A percentile compares a stretch with the other conserved stretches of the same genome.
Conservation (phyloP, 2,329 filamentous ascomycete genomes). For the Plectosphaerella plurivora region DNA sequence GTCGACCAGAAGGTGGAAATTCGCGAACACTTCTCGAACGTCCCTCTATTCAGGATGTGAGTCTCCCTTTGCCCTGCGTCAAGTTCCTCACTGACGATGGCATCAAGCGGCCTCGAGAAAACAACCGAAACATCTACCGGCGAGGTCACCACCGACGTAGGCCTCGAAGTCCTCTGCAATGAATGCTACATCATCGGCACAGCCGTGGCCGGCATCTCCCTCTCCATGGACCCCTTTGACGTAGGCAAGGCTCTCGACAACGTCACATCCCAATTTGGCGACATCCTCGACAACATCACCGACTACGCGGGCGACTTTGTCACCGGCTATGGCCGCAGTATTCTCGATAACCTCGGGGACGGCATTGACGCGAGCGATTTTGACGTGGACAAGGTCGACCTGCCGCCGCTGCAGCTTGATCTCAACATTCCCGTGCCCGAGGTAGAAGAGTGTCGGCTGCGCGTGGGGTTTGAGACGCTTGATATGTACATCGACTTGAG, state of each 20-base stretch:
- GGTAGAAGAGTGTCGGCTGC: slow-evolving; percentile 36
- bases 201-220: background rate
- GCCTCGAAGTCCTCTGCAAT: background rate
- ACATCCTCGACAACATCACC: slow-evolving; percentile 28
- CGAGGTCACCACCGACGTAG: background rate
- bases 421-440: slow-evolving; percentile 38
- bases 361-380: slow-evolving; percentile 23
- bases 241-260: slow-evolving; percentile 24
- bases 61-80: background rate
- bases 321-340: slow-evolving; percentile 21
- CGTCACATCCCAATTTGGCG: slow-evolving; percentile 23
- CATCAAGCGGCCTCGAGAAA: too few relatives aligned
- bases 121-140: too few relatives aligned
- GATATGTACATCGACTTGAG: slow-evolving; percentile 48
- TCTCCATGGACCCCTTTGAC: slow-evolving; percentile 31
- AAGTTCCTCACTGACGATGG: too few relatives aligned
- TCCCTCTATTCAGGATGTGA: background rate
- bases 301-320: slow-evolving; percentile 18
- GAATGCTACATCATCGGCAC: background rate
- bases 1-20: background rate
- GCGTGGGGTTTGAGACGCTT: slow-evolving; percentile 43
- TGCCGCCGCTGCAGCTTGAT: slow-evolving; percentile 33
- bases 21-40: background rate
- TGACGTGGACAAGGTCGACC: slow-evolving; percentile 8
- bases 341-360: slow-evolving; percentile 17